Evolutionary conservation across 768 basidiomycete genomes (phyloP), one percentile per base, ranked within the genome.

Genomic region (Xerocomellus chrysenteron): DNA sequence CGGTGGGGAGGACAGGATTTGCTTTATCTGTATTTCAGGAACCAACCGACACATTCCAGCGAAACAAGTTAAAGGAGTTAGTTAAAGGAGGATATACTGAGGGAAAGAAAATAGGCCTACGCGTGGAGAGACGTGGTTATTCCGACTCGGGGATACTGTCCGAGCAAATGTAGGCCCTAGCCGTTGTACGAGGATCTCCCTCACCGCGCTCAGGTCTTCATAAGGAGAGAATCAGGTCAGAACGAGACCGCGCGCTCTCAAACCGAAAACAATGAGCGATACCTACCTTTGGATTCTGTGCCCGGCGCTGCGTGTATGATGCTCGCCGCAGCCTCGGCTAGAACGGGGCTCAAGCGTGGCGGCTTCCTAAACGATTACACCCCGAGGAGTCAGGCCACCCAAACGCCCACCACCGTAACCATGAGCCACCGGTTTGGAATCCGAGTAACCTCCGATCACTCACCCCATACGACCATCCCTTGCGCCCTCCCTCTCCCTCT

Each of bases 281-380:
- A 16, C 60, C 17, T 26, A 88, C 89, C 89, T 80, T 78, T 83
- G 9, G 77, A 82, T 28, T 82, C 82, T 4, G 79, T 68, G 43
- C 78, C 76, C 24, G 82, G 80, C 1, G 83, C 80, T 7, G 85
- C 81, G 60, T 78, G 83, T 51, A 91, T 83, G 56, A 90, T 79
- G 53, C 79, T 87, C 13, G 86, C 84, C 17, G 82, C 81, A 21
- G 89, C 87, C 68, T 90, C 88, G n/a, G 81, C 67, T 12, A 87
- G 66, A 35, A 71, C 65, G 4, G 83, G 82, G 46, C 81, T 84
- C 41, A 77, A 76, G 10, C 42, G 47, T 9, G 28, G 21, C n/a
- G 68, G 56, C 24, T 65, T 63, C 52, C 81, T 82, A 52, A 49
- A 56, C 14, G 43, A 21, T 24, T 8, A 13, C 26, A 28, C 26